Conservation (phyloP, 192 early-diverging fungal species). For the Gorgonomyces haynaldii region DNA sequence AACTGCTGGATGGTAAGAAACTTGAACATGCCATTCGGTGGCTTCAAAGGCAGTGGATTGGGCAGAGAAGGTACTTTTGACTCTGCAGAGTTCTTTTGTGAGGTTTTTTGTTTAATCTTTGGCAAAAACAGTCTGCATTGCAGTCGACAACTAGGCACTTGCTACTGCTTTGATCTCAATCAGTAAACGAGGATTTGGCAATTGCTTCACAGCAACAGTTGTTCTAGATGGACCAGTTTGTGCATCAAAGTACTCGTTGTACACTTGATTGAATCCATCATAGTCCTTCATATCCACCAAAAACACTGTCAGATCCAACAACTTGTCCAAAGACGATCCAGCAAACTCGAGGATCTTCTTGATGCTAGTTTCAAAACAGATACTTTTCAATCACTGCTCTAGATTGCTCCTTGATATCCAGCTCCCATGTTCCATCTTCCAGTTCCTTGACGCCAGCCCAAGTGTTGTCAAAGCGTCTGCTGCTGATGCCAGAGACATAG, state of each 20-base stretch:
- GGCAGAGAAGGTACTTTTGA: constrained; percentile 57
- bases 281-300: constrained; percentile 59
- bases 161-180: constrained; percentile 58
- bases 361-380: constrained; percentile 29
- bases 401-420: constrained; percentile 55
- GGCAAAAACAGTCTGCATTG: constrained; percentile 7
- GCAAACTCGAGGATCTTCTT: constrained; percentile 37
- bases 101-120: constrained; percentile 9
- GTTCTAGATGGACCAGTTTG: constrained; percentile 43
- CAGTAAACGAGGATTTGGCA: constrained; percentile 50
- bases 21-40: constrained; percentile 65
- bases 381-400: constrained; percentile 55
- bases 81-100: constrained; percentile 57
- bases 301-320: constrained; percentile 64
- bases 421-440: constrained; percentile 36
- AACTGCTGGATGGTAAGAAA: constrained; percentile 68
- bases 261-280: constrained; percentile 51
- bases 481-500: constrained; percentile 52
- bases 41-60: constrained; percentile 50
- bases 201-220: constrained; percentile 50
- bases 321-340: constrained; percentile 42
- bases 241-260: constrained; percentile 53
- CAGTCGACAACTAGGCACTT: no score
- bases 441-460: constrained; percentile 33
- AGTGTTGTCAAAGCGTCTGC: constrained; percentile 38